Conservation (phyloP, 371 early-diverging fungal genomes). For the Smittium culicis region DNA sequence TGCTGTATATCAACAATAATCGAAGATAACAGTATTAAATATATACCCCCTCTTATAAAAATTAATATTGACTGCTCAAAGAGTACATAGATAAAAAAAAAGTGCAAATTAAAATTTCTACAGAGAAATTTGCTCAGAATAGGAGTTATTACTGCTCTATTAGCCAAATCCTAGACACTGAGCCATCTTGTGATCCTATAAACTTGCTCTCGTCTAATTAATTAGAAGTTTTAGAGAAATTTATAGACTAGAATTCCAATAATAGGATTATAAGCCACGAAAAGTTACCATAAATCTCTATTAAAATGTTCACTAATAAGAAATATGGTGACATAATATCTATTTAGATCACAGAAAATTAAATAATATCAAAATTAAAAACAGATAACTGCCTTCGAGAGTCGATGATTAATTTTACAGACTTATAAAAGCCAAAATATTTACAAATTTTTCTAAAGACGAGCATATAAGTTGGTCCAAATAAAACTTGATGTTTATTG, state of each 20-base stretch:
- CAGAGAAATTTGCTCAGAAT: neutral
- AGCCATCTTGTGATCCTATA: neutral
- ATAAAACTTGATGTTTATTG: constrained; percentile 16
- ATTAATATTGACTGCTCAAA: neutral
- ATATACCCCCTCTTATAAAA: neutral
- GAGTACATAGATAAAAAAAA: neutral
- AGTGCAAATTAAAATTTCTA: neutral
- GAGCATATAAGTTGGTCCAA: constrained; percentile 30
- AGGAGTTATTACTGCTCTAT: neutral
- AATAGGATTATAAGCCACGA: constrained; percentile 13
- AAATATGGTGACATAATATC: constrained; percentile 26
- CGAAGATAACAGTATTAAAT: neutral
- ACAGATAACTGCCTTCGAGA: constrained; percentile 32
- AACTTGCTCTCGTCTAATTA: neutral
- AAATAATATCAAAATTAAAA: constrained; percentile 32
- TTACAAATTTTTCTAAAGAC: constrained; percentile 23
- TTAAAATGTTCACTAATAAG: constrained; percentile 35
- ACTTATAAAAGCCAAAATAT: constrained; percentile 12
- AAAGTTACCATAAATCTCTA: constrained; percentile 17
- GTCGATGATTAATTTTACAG: constrained; percentile 34
- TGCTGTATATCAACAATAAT: neutral
- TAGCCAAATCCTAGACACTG: neutral
- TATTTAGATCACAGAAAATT: constrained; percentile 34
- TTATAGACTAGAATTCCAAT: neutral
- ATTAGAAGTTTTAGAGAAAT: neutral